Percentiles rank a stretch among this genome's conserved stretches.
Conservation (phyloP, 306 rosid species). For the Prunus persica region Prunus_persica_NCBIv2 NC_034012.1:1860001-1860500, state of each 20-base stretch:
- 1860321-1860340: neutral
- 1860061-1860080: neutral
- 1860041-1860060: neutral
- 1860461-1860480: neutral
- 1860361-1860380: neutral
- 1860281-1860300: neutral
- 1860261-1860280: neutral
- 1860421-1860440: neutral
- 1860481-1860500: neutral
- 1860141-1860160: neutral
- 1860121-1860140: no score
- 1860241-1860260: neutral
- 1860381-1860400: neutral
- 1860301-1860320: neutral
- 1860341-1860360: neutral
- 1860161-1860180: neutral
- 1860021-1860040: no score
- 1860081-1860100: no score
- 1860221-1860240: neutral
- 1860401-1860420: neutral
- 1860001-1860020: neutral
- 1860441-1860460: neutral
- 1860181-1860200: neutral
- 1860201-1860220: neutral
- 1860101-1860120: no score